Evolutionary conservation across 306 rosid species (phyloP).

Genomic region (Cucurbita ficifolia): DNA sequence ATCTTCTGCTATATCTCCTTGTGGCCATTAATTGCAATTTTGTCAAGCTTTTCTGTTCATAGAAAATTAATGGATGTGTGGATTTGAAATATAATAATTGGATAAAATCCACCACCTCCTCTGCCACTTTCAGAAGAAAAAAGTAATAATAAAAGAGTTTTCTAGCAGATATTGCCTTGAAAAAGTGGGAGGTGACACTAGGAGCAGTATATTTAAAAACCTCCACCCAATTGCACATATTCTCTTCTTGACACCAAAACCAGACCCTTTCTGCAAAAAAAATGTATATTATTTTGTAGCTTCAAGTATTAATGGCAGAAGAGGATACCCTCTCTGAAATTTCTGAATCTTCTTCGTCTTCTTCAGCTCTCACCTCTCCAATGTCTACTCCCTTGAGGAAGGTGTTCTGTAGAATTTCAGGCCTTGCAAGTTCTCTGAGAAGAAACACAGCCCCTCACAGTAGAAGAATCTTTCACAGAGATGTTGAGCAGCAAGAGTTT

Average conservation of each 20-base stretch:
- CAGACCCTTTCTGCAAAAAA: not conserved
- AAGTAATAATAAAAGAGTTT: not conserved
- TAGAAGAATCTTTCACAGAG: conserved; percentile 57
- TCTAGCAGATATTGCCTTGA: conserved; percentile 9
- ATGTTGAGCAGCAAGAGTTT: conserved; percentile 80
- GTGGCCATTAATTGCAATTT: conserved; percentile 10
- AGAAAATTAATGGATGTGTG: not conserved
- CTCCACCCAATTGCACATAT: conserved; percentile 14
- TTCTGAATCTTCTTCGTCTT: conserved; percentile 23
- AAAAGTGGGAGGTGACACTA: conserved; percentile 54
- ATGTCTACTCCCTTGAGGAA: conserved; percentile 35
- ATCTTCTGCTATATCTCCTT: not conserved
- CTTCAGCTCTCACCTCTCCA: conserved; percentile 19
- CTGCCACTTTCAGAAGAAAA: conserved; percentile 13
- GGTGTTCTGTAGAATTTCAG: conserved; percentile 35
- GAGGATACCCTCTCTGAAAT: conserved; percentile 21
- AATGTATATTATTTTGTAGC: conserved; percentile 5
- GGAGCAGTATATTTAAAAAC: conserved; percentile 20
- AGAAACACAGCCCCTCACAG: conserved; percentile 26
- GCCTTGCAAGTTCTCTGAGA: conserved; percentile 31
- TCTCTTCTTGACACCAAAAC: conserved; percentile 11
- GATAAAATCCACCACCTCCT: conserved; percentile 11
- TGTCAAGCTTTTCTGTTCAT: not conserved
- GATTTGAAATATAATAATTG: not conserved
- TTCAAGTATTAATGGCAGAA: conserved; percentile 15